A percentile compares a stretch with the other conserved stretches of the same genome.
phyloP scores from a whole-genome alignment of 768 basidiomycete genomes.

The Tulasnella sp. region DNA sequence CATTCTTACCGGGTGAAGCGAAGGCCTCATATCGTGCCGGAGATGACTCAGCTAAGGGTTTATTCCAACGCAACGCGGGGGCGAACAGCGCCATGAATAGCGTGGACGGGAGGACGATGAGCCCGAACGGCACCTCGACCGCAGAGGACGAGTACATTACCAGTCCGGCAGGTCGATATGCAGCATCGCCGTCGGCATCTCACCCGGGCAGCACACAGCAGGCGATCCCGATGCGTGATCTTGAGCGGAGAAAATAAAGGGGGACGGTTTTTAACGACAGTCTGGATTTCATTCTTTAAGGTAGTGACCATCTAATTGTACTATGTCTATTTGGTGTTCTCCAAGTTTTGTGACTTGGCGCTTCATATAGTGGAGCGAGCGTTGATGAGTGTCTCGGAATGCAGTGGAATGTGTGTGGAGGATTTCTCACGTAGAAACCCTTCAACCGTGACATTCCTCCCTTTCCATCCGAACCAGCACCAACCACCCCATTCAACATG shows the following conservation, averaged over 20 bases:
- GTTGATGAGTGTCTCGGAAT: no score
- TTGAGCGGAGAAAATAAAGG: background rate
- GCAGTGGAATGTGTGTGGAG: no score
- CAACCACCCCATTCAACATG: no score
- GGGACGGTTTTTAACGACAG: no score
- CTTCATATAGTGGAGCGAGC: no score
- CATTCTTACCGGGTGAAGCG: constrained; percentile 1
- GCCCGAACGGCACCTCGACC: background rate
- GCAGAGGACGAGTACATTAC: background rate
- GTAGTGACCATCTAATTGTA: no score
- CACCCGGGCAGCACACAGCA: background rate
- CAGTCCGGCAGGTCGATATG: background rate
- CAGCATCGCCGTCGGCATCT: background rate
- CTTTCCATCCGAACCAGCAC: no score
- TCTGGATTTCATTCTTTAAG: no score
- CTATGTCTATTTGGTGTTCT: no score
- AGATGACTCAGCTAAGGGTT: background rate
- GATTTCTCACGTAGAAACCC: no score
- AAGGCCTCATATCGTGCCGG: background rate
- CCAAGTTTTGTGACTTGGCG: no score
- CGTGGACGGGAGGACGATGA: background rate
- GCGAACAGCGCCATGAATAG: background rate
- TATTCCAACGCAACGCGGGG: background rate
- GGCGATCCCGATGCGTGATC: background rate
- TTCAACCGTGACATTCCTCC: no score